Evolutionary conservation across 768 basidiomycete genomes (phyloP).

Genomic region (Harrya chromipes): DNA sequence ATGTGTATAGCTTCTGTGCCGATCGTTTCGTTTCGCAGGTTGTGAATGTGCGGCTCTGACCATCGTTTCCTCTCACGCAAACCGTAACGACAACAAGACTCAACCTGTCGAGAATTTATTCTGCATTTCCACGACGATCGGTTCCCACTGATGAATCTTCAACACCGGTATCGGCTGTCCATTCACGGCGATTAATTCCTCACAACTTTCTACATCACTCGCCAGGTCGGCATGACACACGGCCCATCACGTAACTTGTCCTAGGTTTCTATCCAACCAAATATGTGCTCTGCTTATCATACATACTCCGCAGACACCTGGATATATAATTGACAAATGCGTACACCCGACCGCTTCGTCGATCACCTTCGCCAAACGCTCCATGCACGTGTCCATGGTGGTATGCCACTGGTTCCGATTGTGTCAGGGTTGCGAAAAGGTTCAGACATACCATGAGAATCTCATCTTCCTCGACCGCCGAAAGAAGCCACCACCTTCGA

Average conservation of each 20-base stretch:
- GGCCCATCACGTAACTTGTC: background rate
- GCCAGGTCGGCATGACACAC: background rate
- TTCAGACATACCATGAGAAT: background rate
- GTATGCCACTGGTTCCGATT: background rate
- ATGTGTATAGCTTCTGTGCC: background rate
- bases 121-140: slow-evolving; percentile 21
- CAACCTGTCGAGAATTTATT: background rate
- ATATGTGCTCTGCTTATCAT: too few relatives aligned
- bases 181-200: background rate
- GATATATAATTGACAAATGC: too few relatives aligned
- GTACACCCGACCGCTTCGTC: too few relatives aligned
- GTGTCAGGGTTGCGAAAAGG: background rate
- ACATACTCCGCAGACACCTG: too few relatives aligned
- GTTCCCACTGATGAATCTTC: slow-evolving; percentile 1
- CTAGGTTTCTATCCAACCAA: background rate
- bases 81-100: slow-evolving; percentile 2
- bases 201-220: background rate
- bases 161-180: background rate
- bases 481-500: background rate
- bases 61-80: background rate
- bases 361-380: background rate
- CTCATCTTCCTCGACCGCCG: background rate
- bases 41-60: background rate
- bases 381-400: background rate
- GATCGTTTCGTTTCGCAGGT: slow-evolving; percentile 3